These are phyloP conservation scores for Symmetrospora coprosmae DNA, from an alignment of 768 basidiomycete species.

Conservation along the genomic window DNA sequence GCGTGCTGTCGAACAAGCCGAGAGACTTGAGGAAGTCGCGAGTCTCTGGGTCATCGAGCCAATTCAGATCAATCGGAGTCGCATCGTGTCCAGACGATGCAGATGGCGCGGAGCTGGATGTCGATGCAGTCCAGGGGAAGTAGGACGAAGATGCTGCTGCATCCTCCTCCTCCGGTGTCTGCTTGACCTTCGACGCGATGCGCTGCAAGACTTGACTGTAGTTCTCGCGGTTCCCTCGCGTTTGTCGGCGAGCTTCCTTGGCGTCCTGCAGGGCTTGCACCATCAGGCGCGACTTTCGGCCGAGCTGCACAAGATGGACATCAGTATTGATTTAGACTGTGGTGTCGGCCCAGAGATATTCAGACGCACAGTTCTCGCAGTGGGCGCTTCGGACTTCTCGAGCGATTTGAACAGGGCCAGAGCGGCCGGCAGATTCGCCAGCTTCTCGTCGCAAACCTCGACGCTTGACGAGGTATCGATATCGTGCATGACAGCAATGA, in stretches of 20 bases:
- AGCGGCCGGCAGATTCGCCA: background rate
- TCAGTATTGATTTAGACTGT: background rate
- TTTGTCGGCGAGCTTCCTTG: background rate
- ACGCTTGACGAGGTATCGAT: background rate
- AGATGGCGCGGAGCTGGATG: background rate
- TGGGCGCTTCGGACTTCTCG: background rate
- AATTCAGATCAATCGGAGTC: background rate
- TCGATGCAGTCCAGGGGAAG: background rate
- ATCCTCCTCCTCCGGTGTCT: background rate
- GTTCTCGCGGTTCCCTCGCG: background rate
- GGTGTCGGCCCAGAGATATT: background rate
- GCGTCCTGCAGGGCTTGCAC: conserved; percentile 7
- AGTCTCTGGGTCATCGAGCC: conserved; percentile 8
- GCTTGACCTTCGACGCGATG: background rate
- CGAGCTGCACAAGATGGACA: background rate
- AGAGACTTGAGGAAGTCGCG: background rate
- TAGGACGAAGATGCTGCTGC: background rate
- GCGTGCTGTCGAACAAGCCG: background rate
- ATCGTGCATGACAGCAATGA: conserved; percentile 5
- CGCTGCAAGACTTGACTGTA: background rate
- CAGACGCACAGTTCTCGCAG: background rate
- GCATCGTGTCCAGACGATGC: too few species aligned
- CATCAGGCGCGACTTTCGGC: background rate
- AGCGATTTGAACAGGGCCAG: background rate
- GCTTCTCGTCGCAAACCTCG: background rate